phyloP scores from a whole-genome alignment of 1,284 basidiomycete species.

The Ganoderma boninense region DNA sequence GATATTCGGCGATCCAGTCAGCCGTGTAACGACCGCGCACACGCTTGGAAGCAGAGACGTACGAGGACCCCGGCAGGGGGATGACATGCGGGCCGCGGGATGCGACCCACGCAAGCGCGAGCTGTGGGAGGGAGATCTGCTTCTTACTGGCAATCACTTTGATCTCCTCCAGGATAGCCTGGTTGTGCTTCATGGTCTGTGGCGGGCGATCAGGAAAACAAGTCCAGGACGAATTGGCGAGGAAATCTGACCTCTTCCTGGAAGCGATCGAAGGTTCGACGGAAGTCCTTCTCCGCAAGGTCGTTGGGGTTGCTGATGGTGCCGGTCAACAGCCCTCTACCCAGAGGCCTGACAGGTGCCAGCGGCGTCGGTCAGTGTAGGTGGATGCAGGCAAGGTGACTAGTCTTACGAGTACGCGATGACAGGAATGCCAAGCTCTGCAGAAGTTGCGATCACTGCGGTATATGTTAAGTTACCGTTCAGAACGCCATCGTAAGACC shows the following conservation, averaged over 20 bases:
- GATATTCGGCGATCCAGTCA: background rate
- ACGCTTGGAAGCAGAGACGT: slow-evolving; percentile 17
- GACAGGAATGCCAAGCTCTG: slow-evolving; percentile 58
- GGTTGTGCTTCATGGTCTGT: slow-evolving; percentile 46
- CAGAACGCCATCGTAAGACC: background rate
- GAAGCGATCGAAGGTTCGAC: background rate
- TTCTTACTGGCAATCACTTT: slow-evolving; percentile 56
- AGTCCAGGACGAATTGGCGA: slow-evolving; percentile 42
- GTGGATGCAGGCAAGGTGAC: background rate
- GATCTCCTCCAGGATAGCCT: slow-evolving; percentile 60
- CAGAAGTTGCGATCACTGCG: slow-evolving; percentile 47
- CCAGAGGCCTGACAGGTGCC: slow-evolving; percentile 50
- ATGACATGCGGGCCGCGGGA: slow-evolving; percentile 56
- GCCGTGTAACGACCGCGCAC: background rate
- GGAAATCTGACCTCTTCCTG: background rate
- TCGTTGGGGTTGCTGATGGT: slow-evolving; percentile 56
- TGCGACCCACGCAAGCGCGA: slow-evolving; percentile 69
- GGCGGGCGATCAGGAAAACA: slow-evolving; percentile 46
- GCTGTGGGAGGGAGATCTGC: slow-evolving; percentile 60
- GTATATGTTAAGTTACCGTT: no score
- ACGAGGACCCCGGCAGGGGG: slow-evolving; percentile 65
- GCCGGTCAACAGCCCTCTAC: slow-evolving; percentile 65
- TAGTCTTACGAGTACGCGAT: slow-evolving; percentile 56
- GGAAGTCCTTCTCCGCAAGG: slow-evolving; percentile 41
- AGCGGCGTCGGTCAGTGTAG: background rate